These are phyloP conservation scores for Saxophila tyrrhenica DNA, from an alignment of 495 filamentous ascomycete species.

Conservation along the genomic window DNA sequence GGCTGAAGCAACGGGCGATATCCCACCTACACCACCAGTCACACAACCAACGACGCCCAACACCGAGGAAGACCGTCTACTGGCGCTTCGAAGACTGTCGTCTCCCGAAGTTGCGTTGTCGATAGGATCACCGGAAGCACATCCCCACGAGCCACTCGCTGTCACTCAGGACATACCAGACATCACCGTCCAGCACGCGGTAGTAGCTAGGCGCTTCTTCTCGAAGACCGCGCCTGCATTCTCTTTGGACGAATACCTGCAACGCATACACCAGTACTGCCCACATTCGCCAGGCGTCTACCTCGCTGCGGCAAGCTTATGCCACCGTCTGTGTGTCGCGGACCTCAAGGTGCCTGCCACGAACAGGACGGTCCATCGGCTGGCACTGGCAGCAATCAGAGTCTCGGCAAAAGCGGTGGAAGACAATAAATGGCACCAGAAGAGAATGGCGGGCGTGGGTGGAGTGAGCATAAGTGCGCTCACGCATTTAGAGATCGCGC, in stretches of 20 bases:
- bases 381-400: slow-evolving; percentile 70
- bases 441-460: slow-evolving; percentile 75
- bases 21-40: slow-evolving; percentile 61
- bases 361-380: slow-evolving; percentile 70
- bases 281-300: slow-evolving; percentile 95
- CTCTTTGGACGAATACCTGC: slow-evolving; percentile 69
- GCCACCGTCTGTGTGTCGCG: slow-evolving; percentile 62
- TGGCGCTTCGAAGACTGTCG: slow-evolving; percentile 20
- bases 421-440: slow-evolving; percentile 76
- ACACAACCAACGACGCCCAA: slow-evolving; percentile 49
- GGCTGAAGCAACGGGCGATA: slow-evolving; percentile 56
- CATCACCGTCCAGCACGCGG: slow-evolving; percentile 56
- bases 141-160: slow-evolving; percentile 29
- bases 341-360: slow-evolving; percentile 65
- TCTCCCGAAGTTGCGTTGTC: slow-evolving; percentile 34
- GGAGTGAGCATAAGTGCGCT: slow-evolving; percentile 74
- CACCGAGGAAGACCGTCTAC: neutral
- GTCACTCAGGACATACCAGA: slow-evolving; percentile 51
- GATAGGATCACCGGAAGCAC: slow-evolving; percentile 33
- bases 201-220: slow-evolving; percentile 83
- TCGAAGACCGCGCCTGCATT: slow-evolving; percentile 76
- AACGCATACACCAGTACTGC: slow-evolving; percentile 78
- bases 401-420: slow-evolving; percentile 90
- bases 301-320: slow-evolving; percentile 84
- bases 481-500: slow-evolving; percentile 69